These are phyloP conservation scores for Nannochloropsis gaditana DNA, from an alignment of 108 stramenopile genomes.

Conservation along the genomic window DNA sequence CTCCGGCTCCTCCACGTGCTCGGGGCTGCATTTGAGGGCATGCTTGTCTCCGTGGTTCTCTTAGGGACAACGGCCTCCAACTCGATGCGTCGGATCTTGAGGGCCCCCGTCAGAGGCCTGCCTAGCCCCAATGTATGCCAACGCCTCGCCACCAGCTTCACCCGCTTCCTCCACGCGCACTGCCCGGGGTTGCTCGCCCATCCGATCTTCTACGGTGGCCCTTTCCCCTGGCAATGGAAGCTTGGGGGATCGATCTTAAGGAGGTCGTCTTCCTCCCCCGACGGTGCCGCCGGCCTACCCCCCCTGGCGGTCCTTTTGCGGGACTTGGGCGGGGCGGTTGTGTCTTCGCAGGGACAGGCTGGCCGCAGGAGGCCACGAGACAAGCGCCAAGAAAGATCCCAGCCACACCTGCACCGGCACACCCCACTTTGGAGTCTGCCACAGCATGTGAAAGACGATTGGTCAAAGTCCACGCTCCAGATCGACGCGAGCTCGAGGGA, in stretches of 20 bases:
- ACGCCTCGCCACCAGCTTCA: neutral
- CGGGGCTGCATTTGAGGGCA: neutral
- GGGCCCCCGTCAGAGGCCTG: neutral
- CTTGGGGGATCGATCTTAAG: neutral
- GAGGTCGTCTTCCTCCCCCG: too few relatives aligned
- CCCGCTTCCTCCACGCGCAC: slow-evolving; percentile 10
- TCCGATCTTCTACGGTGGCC: slow-evolving; percentile 11
- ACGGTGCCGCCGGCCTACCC: neutral
- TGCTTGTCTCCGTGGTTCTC: neutral
- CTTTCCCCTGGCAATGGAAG: slow-evolving; percentile 19
- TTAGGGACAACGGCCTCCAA: neutral
- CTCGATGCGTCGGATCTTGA: neutral
- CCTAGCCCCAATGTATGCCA: neutral
- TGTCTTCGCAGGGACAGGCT: neutral
- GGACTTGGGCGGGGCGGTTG: neutral
- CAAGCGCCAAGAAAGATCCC: neutral
- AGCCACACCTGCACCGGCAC: neutral
- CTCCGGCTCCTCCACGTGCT: neutral
- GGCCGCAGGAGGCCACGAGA: neutral
- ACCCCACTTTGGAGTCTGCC: neutral
- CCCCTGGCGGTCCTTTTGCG: neutral
- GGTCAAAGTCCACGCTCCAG: neutral
- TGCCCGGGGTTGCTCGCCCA: neutral
- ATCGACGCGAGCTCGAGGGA: neutral
- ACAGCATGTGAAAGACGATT: neutral